Evolutionary conservation across 495 filamentous ascomycete genomes (phyloP).

Genomic region (Xylaria bambusicola): DNA sequence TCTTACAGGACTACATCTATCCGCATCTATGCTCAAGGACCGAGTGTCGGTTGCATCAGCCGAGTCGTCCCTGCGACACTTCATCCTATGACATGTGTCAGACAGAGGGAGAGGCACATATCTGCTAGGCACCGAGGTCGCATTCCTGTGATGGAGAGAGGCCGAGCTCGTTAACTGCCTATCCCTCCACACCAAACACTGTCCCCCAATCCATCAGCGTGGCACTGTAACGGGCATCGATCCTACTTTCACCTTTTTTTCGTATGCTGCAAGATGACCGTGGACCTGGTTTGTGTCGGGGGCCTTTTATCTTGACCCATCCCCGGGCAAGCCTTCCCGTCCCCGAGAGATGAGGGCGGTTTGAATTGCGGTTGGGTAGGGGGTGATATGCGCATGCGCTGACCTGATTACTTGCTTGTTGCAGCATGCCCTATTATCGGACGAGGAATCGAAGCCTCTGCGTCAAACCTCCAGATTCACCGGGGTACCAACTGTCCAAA

Average conservation of each 20-base stretch:
- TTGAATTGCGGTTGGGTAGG: slow-evolving; percentile 21
- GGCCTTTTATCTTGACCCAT: slow-evolving; percentile 69
- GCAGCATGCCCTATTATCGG: slow-evolving; percentile 64
- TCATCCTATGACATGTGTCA: background rate
- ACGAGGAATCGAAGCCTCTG: slow-evolving; percentile 71
- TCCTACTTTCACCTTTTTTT: background rate
- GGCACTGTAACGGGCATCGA: slow-evolving; percentile 6
- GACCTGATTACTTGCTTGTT: slow-evolving; percentile 18
- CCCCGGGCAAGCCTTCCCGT: slow-evolving; percentile 53
- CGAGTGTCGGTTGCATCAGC: background rate
- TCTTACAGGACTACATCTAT: no score
- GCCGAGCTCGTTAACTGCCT: background rate
- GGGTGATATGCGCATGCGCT: background rate
- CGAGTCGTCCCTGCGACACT: background rate
- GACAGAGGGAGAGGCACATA: background rate
- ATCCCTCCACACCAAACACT: background rate
- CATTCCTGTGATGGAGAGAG: background rate
- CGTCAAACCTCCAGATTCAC: slow-evolving; percentile 57
- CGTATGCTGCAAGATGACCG: slow-evolving; percentile 12
- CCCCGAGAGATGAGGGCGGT: slow-evolving; percentile 13
- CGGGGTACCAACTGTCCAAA: slow-evolving; percentile 75
- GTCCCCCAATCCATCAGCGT: slow-evolving; percentile 7
- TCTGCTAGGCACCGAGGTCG: slow-evolving; percentile 5
- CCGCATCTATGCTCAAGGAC: background rate
- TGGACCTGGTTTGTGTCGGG: slow-evolving; percentile 61